Evolutionary conservation across 495 filamentous ascomycete genomes (phyloP), one percentile per base, ranked within the genome.

Genomic region (Tetracladium setigerum): DNA sequence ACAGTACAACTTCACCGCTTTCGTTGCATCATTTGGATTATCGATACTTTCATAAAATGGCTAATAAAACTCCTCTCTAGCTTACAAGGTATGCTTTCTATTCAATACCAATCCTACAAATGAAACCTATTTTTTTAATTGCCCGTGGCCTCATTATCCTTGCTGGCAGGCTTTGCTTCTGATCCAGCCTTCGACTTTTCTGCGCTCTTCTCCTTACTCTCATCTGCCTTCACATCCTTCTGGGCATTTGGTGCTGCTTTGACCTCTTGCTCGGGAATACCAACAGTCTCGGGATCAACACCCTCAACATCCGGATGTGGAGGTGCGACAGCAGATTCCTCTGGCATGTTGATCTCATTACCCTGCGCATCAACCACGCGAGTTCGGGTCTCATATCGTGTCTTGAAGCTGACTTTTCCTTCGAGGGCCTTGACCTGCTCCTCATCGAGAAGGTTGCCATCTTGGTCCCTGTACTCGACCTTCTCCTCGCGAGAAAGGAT

Each of bases 321-420:
- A 24, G 85, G 86, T 17, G 87, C 86, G 35, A 86, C 70, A 9
- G 61, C 63, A 18, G 51, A 58, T 10, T 44, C 45, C 19, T 53
- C 58, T 57, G 59, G 73, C 22, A 58, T 17, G 27, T 59, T 58
- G 36, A 89, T 64, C 62, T 88, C 84, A 53, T 87, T 88, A 38
- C 87, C 87, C 14, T 76, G 54, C 30, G 71, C 73, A 61, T 97
- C 88, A 36, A 98, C 73, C 43, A 98, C 63, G 37, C 86, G 80
- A 14, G 89, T 95, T 46, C 84, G 76, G 9, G 90, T 94, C 69
- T 96, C 91, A 59, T 95, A 96, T 44, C 83, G 81, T 7, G 92
- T 98, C 63, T 91, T 82, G 67, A 97, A 95, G 50, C 85, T 84
- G 19, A 97, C 89, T 67, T 95, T 91, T 56, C 91, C 92, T 57